These are phyloP conservation scores for Lasiodiplodia sp. DNA, from an alignment of 2,329 filamentous ascomycete species.

Conservation along the genomic window DNA sequence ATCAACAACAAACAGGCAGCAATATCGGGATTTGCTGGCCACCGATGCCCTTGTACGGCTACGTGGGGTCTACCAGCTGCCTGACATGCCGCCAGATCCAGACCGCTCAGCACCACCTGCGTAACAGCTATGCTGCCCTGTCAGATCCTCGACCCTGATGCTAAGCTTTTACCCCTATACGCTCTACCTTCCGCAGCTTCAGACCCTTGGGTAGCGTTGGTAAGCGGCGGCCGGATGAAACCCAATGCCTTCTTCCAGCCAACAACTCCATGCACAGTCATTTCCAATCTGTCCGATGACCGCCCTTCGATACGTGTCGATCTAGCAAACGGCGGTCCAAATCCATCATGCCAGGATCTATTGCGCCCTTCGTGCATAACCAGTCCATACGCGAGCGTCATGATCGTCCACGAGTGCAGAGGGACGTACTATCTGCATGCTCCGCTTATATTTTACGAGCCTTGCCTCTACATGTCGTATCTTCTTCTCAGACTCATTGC, in stretches of 20 bases:
- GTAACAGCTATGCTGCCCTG: neutral
- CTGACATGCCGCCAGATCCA: neutral
- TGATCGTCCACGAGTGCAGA: neutral
- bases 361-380: neutral
- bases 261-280: conserved; percentile 12
- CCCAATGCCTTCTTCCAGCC: conserved; percentile 4
- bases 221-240: neutral
- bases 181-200: neutral
- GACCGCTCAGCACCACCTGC: neutral
- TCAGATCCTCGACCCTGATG: neutral
- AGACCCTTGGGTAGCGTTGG: neutral
- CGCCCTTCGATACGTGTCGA: neutral
- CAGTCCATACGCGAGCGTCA: conserved; percentile 5
- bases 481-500: neutral
- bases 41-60: neutral
- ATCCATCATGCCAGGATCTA: neutral
- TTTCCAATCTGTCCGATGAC: neutral
- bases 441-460: neutral
- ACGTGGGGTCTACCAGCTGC: neutral
- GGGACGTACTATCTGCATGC: neutral
- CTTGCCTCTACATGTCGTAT: too few relatives aligned
- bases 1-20: neutral
- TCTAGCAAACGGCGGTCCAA: neutral
- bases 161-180: neutral
- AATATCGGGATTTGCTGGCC: neutral